Percentiles rank a stretch among this genome's conserved stretches.
These are phyloP conservation scores for Pachyrhizus erosus DNA, from an alignment of 306 rosid species.

Conservation along the genomic window DNA sequence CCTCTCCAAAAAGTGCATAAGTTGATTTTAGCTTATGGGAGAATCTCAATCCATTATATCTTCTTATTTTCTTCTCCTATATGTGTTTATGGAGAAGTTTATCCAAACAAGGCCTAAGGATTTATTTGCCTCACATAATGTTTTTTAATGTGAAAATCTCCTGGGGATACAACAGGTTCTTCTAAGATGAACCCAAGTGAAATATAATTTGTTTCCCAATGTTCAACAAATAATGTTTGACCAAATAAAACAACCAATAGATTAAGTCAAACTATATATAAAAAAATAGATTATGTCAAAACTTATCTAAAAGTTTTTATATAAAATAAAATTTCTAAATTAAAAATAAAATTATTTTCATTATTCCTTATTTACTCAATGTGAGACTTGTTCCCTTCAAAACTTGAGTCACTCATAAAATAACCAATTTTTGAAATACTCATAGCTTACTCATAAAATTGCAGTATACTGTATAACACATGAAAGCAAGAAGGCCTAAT, in stretches of 20 bases:
- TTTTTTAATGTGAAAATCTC: background rate
- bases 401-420: background rate
- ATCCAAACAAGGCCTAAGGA: background rate
- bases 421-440: background rate
- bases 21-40: background rate
- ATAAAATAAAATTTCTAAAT: no score
- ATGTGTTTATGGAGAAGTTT: background rate
- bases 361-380: background rate
- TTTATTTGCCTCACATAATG: background rate
- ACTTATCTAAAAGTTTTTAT: no score
- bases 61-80: background rate
- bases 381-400: background rate
- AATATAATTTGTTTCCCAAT: background rate
- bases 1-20: no score
- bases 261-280: no score
- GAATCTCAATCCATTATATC: background rate
- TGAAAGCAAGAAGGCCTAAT: constrained; percentile 12
- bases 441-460: background rate
- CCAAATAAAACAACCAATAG: background rate
- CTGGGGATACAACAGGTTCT: background rate
- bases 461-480: background rate
- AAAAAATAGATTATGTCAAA: no score
- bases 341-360: background rate
- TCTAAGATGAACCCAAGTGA: background rate
- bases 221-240: background rate